Evolutionary conservation across 345 rosid species (phyloP).

Genomic region (Clausena lansium): DNA sequence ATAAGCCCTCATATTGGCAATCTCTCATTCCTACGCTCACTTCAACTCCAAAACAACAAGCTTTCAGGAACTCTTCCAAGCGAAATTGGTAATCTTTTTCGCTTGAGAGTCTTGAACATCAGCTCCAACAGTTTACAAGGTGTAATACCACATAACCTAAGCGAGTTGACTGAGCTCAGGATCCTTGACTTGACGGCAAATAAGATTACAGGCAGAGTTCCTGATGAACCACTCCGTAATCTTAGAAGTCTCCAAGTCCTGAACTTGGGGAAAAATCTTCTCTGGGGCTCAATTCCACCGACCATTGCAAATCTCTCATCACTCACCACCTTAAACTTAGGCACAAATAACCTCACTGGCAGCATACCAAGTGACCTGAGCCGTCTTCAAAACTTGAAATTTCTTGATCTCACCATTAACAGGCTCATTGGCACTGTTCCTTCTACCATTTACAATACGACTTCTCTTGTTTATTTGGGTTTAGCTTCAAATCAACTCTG

Average conservation of each 20-base stretch:
- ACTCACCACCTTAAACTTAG: conserved; percentile 34
- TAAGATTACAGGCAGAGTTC: conserved; percentile 32
- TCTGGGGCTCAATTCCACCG: conserved; percentile 40
- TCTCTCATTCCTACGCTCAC: conserved; percentile 42
- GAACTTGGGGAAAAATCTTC: conserved; percentile 42
- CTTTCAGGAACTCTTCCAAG: conserved; percentile 35
- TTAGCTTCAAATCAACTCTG: conserved; percentile 23
- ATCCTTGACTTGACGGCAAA: conserved; percentile 40
- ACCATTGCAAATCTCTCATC: conserved; percentile 40
- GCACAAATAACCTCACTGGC: conserved; percentile 44
- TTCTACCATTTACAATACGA: conserved; percentile 25
- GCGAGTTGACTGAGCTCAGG: conserved; percentile 29
- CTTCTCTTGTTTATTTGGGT: conserved; percentile 22
- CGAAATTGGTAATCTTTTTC: conserved; percentile 38
- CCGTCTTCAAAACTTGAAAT: conserved; percentile 15
- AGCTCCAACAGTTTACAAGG: conserved; percentile 41
- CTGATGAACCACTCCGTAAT: conserved; percentile 23
- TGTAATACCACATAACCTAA: conserved; percentile 34
- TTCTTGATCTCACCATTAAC: conserved; percentile 27
- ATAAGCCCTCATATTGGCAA: conserved; percentile 46
- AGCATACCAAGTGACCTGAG: conserved; percentile 23
- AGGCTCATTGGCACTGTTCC: conserved; percentile 22
- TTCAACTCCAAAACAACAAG: conserved; percentile 44
- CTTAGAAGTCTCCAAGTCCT: conserved; percentile 28
- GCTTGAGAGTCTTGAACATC: conserved; percentile 39